These are phyloP conservation scores for Lactifluus volemus DNA, from an alignment of 768 basidiomycete genomes.

Conservation along the genomic window DNA sequence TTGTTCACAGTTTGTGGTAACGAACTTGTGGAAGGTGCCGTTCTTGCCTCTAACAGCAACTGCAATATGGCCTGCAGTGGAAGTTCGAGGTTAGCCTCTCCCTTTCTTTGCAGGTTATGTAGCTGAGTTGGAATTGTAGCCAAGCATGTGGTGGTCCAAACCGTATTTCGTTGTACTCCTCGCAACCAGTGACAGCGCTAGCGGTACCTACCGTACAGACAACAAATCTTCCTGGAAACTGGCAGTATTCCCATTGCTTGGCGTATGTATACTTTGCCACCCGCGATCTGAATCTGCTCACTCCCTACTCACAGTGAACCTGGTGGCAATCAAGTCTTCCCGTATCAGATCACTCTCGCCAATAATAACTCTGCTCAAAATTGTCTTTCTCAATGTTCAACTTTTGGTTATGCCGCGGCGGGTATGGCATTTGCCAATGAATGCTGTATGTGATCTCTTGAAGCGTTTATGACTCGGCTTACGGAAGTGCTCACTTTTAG, in stretches of 20 bases:
- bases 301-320: constrained; percentile 36
- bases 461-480: not conserved
- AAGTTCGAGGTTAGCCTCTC: constrained; percentile 44
- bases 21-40: constrained; percentile 52
- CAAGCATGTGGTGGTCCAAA: constrained; percentile 69
- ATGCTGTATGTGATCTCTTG: constrained; percentile 49
- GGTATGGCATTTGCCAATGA: constrained; percentile 64
- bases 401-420: constrained; percentile 62
- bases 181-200: constrained; percentile 39
- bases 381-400: constrained; percentile 61
- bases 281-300: not conserved
- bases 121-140: constrained; percentile 26
- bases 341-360: constrained; percentile 48
- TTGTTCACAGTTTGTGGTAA: constrained; percentile 56
- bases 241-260: constrained; percentile 60
- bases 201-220: constrained; percentile 51
- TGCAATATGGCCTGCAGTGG: constrained; percentile 76
- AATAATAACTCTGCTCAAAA: constrained; percentile 55
- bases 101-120: constrained; percentile 17
- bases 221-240: constrained; percentile 54
- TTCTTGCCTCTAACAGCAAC: constrained; percentile 34
- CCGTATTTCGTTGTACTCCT: constrained; percentile 58
- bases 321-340: constrained; percentile 40
- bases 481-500: constrained; percentile 28
- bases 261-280: constrained; percentile 31